These are phyloP conservation scores for Diplocarpon rosae DNA, from an alignment of 2,329 filamentous ascomycete genomes.

Conservation along the genomic window DNA sequence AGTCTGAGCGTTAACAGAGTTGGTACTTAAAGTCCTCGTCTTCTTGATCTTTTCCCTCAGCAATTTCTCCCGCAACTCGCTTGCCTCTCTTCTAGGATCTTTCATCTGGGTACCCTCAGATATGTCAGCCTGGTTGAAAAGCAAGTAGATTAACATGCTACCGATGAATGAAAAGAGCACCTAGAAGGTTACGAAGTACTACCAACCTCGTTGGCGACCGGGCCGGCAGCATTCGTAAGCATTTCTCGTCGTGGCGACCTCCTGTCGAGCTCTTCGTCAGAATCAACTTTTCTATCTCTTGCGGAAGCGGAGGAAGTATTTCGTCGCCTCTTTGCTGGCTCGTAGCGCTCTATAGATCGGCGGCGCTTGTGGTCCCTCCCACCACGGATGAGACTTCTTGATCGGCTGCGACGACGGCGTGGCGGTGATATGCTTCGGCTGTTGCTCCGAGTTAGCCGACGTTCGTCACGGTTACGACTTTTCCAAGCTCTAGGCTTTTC, in stretches of 20 bases:
- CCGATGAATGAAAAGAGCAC: no score
- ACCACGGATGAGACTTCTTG: constrained; percentile 21
- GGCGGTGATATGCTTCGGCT: constrained; percentile 27
- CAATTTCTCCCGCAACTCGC: constrained; percentile 38
- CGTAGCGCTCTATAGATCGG: constrained; percentile 28
- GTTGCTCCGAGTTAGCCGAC: constrained; percentile 27
- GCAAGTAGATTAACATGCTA: neutral
- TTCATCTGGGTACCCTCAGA: constrained; percentile 27
- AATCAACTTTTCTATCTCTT: constrained; percentile 46
- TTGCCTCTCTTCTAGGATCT: constrained; percentile 33
- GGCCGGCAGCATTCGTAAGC: constrained; percentile 12
- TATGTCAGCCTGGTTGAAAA: constrained; percentile 27
- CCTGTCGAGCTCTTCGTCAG: constrained; percentile 36
- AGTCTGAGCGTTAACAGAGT: constrained; percentile 33
- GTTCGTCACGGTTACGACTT: constrained; percentile 23
- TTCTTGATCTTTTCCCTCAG: constrained; percentile 44
- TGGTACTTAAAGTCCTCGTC: constrained; percentile 40
- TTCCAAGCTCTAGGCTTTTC: constrained; percentile 19
- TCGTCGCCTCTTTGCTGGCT: constrained; percentile 33
- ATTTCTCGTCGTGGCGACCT: constrained; percentile 16
- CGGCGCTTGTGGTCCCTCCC: constrained; percentile 25
- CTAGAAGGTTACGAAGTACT: constrained; percentile 23
- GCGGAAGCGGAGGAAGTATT: constrained; percentile 40
- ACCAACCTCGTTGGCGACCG: constrained; percentile 32
- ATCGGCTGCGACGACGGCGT: constrained; percentile 20